phyloP scores from a whole-genome alignment of 2,329 filamentous ascomycete species.

The Decorospora gaudefroyi region DNA sequence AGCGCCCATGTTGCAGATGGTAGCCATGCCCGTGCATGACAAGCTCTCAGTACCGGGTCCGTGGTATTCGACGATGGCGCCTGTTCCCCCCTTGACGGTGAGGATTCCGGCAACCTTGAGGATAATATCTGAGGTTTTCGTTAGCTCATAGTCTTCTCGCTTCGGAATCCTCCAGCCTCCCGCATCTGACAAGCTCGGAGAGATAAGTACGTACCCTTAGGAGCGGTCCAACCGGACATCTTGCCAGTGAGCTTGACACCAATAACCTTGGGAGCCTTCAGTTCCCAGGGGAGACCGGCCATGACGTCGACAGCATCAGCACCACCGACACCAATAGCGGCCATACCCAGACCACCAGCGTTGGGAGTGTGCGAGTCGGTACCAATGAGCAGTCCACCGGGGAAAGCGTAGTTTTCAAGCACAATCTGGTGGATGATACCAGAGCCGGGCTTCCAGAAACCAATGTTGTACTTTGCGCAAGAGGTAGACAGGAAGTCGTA shows the following conservation, averaged over 20 bases:
- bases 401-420: constrained; percentile 99
- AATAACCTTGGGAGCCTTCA: constrained; percentile 97
- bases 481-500: constrained; percentile 95
- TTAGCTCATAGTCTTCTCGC: constrained; percentile 15
- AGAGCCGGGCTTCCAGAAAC: constrained; percentile 98
- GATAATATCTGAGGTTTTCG: constrained; percentile 74
- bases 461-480: constrained; percentile 99
- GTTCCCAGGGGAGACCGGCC: constrained; percentile 94
- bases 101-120: constrained; percentile 95
- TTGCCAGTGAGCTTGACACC: constrained; percentile 93
- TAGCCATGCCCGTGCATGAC: constrained; percentile 85
- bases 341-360: constrained; percentile 93
- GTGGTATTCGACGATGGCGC: constrained; percentile 81
- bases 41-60: constrained; percentile 74
- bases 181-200: no score
- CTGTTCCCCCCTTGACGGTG: constrained; percentile 97
- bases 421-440: constrained; percentile 99
- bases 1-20: constrained; percentile 62
- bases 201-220: constrained; percentile 76
- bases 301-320: constrained; percentile 98
- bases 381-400: constrained; percentile 95
- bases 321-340: constrained; percentile 94
- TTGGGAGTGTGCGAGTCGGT: constrained; percentile 99
- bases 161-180: no score
- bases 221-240: constrained; percentile 86